Percentiles rank a stretch among this genome's conserved stretches.
Evolutionary conservation across 179 eudicot species (phyloP).

Genomic region (Silene coronaria): DNA sequence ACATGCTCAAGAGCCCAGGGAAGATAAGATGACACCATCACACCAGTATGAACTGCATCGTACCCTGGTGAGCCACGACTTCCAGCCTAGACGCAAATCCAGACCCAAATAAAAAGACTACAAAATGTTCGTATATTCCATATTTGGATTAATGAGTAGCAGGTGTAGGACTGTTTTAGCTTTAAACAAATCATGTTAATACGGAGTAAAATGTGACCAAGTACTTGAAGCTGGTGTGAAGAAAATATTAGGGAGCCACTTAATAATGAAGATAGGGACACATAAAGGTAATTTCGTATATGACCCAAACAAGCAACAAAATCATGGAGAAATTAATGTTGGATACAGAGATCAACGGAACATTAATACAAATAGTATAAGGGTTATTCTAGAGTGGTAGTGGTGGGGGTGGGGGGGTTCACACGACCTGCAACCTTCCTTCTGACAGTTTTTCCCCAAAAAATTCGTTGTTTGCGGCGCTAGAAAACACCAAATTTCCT

Average conservation of each 20-base stretch:
- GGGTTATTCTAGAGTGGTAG: neutral
- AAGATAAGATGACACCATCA: neutral
- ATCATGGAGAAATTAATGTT: neutral
- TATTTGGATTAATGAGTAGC: too few species aligned
- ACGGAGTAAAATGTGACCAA: too few species aligned
- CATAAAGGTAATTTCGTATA: too few species aligned
- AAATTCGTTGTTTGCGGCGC: conserved; percentile 18
- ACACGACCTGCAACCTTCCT: conserved; percentile 1
- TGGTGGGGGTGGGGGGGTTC: neutral
- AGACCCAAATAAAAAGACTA: too few species aligned
- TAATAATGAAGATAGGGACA: neutral
- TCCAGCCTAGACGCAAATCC: too few species aligned
- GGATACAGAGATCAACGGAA: neutral
- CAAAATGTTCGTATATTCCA: too few species aligned
- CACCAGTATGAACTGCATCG: neutral
- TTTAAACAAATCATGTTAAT: too few species aligned
- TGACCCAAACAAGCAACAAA: neutral
- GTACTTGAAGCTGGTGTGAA: neutral
- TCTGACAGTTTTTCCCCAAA: conserved; percentile 11
- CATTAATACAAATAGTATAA: neutral
- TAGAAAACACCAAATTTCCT: neutral
- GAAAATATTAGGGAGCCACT: too few species aligned
- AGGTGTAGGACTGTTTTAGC: too few species aligned
- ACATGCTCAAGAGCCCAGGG: neutral
- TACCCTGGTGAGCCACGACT: neutral